A percentile compares a stretch with the other conserved stretches of the same genome.
phyloP scores from a whole-genome alignment of 1,139 yeast genomes.

The Taphrina deformans region DNA sequence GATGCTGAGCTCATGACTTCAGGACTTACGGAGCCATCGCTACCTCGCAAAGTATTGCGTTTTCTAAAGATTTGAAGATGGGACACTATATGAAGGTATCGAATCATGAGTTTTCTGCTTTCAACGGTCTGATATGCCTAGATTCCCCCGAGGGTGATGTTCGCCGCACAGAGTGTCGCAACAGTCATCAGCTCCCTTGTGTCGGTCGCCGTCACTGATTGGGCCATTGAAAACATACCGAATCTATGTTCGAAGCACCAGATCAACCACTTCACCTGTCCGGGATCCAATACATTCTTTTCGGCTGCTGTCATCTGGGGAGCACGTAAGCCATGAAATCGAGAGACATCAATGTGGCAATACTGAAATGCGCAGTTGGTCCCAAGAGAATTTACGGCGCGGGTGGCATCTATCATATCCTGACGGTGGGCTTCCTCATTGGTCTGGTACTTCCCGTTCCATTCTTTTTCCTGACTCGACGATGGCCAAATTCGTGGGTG shows the following conservation, averaged over 20 bases:
- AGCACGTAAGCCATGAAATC: conserved; percentile 38
- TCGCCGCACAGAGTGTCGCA: conserved; percentile 54
- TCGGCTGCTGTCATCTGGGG: conserved; percentile 57
- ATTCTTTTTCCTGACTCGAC: conserved; percentile 43
- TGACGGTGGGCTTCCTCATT: conserved; percentile 53
- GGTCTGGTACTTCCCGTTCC: conserved; percentile 54
- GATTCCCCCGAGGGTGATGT: conserved; percentile 54
- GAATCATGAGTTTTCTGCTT: conserved; percentile 40
- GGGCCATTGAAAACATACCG: conserved; percentile 52
- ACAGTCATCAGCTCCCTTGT: conserved; percentile 46
- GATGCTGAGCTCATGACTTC: background rate
- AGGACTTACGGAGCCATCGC: conserved; percentile 55
- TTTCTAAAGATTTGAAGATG: conserved; percentile 59
- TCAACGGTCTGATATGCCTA: background rate
- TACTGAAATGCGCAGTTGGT: conserved; percentile 56
- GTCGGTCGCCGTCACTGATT: conserved; percentile 57
- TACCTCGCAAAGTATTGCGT: conserved; percentile 59
- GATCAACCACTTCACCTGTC: conserved; percentile 41
- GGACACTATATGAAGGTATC: conserved; percentile 63
- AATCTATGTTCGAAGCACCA: conserved; percentile 46
- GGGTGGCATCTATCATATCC: conserved; percentile 2
- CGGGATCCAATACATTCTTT: conserved; percentile 50
- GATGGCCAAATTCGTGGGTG: conserved; percentile 39
- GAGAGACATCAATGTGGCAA: too few relatives aligned
- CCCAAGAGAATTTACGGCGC: conserved; percentile 52